Conservation (phyloP, 2,329 filamentous ascomycete genomes). For the Apiospora koreana region DNA sequence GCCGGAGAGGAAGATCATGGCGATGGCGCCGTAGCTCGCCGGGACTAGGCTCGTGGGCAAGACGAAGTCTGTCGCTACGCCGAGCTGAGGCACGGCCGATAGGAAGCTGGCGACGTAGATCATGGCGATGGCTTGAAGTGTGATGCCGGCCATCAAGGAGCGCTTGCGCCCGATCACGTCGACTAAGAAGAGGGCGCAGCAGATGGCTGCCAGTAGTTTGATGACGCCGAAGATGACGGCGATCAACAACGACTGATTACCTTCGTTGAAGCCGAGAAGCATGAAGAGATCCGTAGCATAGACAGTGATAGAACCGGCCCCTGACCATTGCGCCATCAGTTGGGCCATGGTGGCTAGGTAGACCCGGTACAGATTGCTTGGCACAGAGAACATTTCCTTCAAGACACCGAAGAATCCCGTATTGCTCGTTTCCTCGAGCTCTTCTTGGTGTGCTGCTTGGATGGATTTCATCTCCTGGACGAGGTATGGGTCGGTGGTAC, state of each 20-base stretch:
- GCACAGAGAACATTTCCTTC: slow-evolving; percentile 68
- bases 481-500: slow-evolving; percentile 62
- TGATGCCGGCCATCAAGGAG: slow-evolving; percentile 63
- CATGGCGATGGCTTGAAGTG: slow-evolving; percentile 61
- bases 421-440: slow-evolving; percentile 70
- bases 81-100: slow-evolving; percentile 61
- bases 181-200: slow-evolving; percentile 77
- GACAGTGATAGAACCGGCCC: slow-evolving; percentile 72
- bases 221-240: slow-evolving; percentile 77
- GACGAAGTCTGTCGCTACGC: slow-evolving; percentile 47
- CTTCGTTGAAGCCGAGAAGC: slow-evolving; percentile 69
- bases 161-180: slow-evolving; percentile 78
- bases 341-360: slow-evolving; percentile 70
- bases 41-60: slow-evolving; percentile 50
- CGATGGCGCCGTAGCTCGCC: slow-evolving; percentile 67
- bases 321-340: slow-evolving; percentile 73
- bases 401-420: slow-evolving; percentile 64
- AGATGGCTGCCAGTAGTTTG: slow-evolving; percentile 66
- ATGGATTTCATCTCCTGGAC: slow-evolving; percentile 64
- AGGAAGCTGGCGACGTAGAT: slow-evolving; percentile 64
- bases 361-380: slow-evolving; percentile 72
- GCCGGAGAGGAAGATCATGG: slow-evolving; percentile 72
- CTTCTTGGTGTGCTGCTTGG: slow-evolving; percentile 65
- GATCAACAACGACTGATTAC: slow-evolving; percentile 68
- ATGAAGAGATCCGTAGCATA: slow-evolving; percentile 75